phyloP scores from a whole-genome alignment of 345 rosid genomes.

The Heritiera littoralis region DNA sequence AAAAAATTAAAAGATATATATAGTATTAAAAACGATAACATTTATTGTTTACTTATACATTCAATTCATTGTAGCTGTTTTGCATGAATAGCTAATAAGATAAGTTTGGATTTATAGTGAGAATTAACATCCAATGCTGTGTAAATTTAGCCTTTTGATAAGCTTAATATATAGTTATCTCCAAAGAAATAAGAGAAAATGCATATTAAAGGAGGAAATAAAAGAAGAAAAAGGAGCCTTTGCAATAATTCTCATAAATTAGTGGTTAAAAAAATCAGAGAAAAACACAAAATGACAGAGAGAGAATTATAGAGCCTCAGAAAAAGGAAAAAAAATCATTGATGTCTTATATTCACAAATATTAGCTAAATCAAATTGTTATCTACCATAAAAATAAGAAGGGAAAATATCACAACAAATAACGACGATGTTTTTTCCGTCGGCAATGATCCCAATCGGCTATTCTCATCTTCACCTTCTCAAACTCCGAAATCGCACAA shows the following conservation, averaged over 20 bases:
- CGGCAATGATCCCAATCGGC: conserved; percentile 55
- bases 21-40: no score
- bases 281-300: background rate
- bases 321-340: background rate
- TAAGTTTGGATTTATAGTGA: background rate
- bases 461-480: conserved; percentile 72
- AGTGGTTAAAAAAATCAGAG: background rate
- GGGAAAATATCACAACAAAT: background rate
- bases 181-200: background rate
- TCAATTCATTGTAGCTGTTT: background rate
- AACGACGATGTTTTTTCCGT: conserved; percentile 13
- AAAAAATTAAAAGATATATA: no score
- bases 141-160: background rate
- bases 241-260: background rate
- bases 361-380: background rate
- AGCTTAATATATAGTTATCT: background rate
- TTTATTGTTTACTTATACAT: no score
- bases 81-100: background rate
- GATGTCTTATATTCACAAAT: conserved; percentile 18
- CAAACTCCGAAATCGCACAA: conserved; percentile 72
- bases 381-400: background rate
- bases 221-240: background rate
- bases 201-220: background rate
- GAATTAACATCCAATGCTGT: background rate
- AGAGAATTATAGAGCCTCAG: background rate